phyloP scores from a whole-genome alignment of 73 alveolate species.

The Paramecium pentaurelia region DNA sequence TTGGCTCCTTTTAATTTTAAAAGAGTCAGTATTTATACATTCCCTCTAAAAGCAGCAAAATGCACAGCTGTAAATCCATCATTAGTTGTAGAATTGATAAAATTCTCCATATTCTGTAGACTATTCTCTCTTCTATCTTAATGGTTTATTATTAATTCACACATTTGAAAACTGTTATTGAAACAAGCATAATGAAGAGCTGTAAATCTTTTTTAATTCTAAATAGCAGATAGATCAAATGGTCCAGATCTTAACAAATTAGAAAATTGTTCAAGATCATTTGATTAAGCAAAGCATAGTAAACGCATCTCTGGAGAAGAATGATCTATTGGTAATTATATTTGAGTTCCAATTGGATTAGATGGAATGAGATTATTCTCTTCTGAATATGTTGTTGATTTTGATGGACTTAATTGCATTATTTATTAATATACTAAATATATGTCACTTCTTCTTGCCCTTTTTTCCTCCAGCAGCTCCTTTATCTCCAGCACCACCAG shows the following conservation, averaged over 20 bases:
- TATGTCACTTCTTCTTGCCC: constrained; percentile 60
- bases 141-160: neutral
- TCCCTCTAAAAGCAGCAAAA: constrained; percentile 94
- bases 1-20: constrained; percentile 84
- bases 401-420: neutral
- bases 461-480: constrained; percentile 50
- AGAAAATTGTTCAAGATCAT: neutral
- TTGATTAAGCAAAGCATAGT: neutral
- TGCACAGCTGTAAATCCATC: constrained; percentile 92
- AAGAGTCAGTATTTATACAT: constrained; percentile 68
- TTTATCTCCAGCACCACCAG: constrained; percentile 51
- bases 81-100: constrained; percentile 36
- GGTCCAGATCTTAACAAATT: neutral
- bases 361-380: neutral
- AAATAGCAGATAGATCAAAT: neutral
- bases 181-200: constrained; percentile 72
- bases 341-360: neutral
- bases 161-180: neutral
- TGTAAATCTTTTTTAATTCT: constrained; percentile 68
- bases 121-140: neutral
- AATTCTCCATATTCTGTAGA: neutral
- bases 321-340: neutral
- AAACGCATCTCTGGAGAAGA: neutral
- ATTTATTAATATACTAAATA: neutral
- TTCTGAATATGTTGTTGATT: neutral